These are phyloP conservation scores for Cymodocea nodosa DNA, from an alignment of 116 monocot species.

Conservation along the genomic window DNA sequence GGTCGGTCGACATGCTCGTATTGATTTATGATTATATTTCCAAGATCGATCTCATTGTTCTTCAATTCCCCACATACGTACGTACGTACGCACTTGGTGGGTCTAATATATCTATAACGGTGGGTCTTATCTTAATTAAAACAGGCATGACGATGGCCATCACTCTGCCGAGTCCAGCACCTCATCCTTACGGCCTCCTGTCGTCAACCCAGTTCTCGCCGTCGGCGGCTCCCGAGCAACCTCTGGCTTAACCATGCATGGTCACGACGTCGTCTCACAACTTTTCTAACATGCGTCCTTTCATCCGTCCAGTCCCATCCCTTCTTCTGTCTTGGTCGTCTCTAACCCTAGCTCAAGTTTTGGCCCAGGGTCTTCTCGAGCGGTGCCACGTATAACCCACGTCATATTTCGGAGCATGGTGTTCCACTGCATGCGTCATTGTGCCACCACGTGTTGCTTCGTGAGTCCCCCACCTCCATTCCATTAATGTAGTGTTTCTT, in stretches of 20 bases:
- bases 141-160: slow-evolving; percentile 74
- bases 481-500: not conserved
- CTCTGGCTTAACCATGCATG: slow-evolving; percentile 93
- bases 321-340: slow-evolving; percentile 10
- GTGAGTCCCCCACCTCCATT: too few relatives aligned
- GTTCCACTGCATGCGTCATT: slow-evolving; percentile 12
- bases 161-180: slow-evolving; percentile 37
- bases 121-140: slow-evolving; percentile 32
- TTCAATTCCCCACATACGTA: too few relatives aligned
- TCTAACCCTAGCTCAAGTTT: slow-evolving; percentile 11
- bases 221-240: slow-evolving; percentile 42
- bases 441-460: not conserved
- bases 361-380: slow-evolving; percentile 8
- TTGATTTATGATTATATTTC: not conserved
- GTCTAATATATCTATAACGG: slow-evolving; percentile 40
- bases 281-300: not conserved
- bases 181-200: slow-evolving; percentile 54
- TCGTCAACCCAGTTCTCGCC: slow-evolving; percentile 43
- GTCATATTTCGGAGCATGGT: not conserved
- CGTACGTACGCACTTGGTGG: too few relatives aligned
- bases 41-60: not conserved
- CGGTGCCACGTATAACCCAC: not conserved
- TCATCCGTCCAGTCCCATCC: not conserved
- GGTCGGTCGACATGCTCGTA: slow-evolving; percentile 22
- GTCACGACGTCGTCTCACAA: slow-evolving; percentile 4